Evolutionary conservation across 805 yeast genomes (phyloP).

Genomic region (Candida takata): DNA sequence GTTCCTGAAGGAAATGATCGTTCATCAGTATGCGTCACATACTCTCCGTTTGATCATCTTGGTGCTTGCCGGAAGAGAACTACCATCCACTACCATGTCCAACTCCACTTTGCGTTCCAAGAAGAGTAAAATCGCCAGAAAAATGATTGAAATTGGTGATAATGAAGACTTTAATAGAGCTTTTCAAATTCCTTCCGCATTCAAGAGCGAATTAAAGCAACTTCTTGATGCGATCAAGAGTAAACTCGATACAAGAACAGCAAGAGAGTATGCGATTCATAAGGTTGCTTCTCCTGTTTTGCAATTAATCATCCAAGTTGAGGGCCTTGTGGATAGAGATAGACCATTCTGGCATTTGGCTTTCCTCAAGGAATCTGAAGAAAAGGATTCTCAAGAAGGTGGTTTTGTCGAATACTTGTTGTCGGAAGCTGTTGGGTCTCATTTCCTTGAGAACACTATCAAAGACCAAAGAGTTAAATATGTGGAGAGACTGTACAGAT

Average conservation of each 20-base stretch:
- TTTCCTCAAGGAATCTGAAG: slow-evolving; percentile 44
- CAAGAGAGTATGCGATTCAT: slow-evolving; percentile 72
- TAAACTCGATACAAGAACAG: slow-evolving; percentile 34
- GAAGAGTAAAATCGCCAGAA: slow-evolving; percentile 81
- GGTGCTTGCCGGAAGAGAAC: slow-evolving; percentile 66
- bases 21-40: slow-evolving; percentile 84
- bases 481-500: slow-evolving; percentile 59
- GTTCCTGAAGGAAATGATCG: slow-evolving; percentile 48
- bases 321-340: slow-evolving; percentile 71
- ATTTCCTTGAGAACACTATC: slow-evolving; percentile 72
- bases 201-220: slow-evolving; percentile 52
- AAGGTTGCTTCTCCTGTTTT: slow-evolving; percentile 83
- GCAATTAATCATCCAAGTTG: slow-evolving; percentile 70
- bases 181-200: slow-evolving; percentile 64
- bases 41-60: slow-evolving; percentile 67
- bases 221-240: slow-evolving; percentile 35
- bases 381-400: slow-evolving; percentile 54
- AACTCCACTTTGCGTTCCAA: slow-evolving; percentile 76
- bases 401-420: slow-evolving; percentile 78
- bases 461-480: slow-evolving; percentile 59
- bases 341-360: slow-evolving; percentile 63
- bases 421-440: slow-evolving; percentile 89
- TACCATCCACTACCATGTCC: slow-evolving; percentile 65
- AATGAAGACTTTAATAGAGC: slow-evolving; percentile 60
- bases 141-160: slow-evolving; percentile 84